Conservation (phyloP, 768 basidiomycete genomes). For the Collybiopsis confluens region DNA sequence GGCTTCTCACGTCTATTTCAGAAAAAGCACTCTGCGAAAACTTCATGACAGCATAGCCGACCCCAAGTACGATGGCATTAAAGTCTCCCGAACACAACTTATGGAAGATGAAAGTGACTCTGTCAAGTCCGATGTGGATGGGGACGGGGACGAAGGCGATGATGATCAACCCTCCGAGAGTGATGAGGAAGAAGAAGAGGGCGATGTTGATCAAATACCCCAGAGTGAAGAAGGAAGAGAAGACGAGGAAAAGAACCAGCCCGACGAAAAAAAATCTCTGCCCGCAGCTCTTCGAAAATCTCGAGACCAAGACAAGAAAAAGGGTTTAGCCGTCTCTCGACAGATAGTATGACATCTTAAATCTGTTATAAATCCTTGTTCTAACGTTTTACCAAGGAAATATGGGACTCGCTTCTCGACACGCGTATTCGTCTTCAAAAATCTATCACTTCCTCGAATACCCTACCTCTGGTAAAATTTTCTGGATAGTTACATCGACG, state of each 20-base stretch:
- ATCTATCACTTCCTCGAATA: slow-evolving; percentile 58
- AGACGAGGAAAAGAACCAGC: slow-evolving; percentile 18
- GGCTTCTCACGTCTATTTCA: slow-evolving; percentile 22
- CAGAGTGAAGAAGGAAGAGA: slow-evolving; percentile 17
- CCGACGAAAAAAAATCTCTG: slow-evolving; percentile 33
- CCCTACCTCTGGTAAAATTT: slow-evolving; percentile 50
- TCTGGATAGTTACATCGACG: slow-evolving; percentile 11
- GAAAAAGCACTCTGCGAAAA: slow-evolving; percentile 68
- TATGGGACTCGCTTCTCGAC: slow-evolving; percentile 87
- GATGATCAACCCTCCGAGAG: slow-evolving; percentile 20
- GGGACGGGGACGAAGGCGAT: slow-evolving; percentile 21
- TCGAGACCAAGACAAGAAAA: slow-evolving; percentile 67
- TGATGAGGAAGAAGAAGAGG: slow-evolving; percentile 11
- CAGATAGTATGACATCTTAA: slow-evolving; percentile 63
- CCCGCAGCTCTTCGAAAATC: slow-evolving; percentile 51
- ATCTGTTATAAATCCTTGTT: neutral
- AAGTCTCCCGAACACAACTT: slow-evolving; percentile 56
- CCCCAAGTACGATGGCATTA: slow-evolving; percentile 75
- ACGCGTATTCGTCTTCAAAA: slow-evolving; percentile 93
- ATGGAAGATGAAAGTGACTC: slow-evolving; percentile 34
- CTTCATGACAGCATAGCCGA: slow-evolving; percentile 62
- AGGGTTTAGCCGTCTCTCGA: slow-evolving; percentile 78
- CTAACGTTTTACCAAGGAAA: slow-evolving; percentile 40
- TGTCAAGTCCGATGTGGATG: slow-evolving; percentile 14
- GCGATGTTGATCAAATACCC: slow-evolving; percentile 5